Conservation (phyloP, 2,329 filamentous ascomycete species). For the Macroventuria anomochaeta region DNA sequence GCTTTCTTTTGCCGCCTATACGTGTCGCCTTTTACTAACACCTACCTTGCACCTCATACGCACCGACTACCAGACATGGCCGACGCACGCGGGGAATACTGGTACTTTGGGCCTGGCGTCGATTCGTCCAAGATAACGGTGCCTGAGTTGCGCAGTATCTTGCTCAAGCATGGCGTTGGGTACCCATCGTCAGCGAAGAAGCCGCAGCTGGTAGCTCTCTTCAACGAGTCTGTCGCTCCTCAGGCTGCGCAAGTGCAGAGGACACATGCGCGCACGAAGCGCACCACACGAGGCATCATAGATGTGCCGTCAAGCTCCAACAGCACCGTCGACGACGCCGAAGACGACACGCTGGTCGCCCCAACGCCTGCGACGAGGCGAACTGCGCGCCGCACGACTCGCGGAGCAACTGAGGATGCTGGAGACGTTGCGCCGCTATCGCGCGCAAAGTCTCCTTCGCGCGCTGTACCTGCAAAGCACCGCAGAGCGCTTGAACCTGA, state of each 20-base stretch:
- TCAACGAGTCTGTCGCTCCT: slow-evolving; percentile 78
- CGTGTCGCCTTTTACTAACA: neutral
- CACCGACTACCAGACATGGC: slow-evolving; percentile 29
- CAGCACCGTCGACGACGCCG: slow-evolving; percentile 64
- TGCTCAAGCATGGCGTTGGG: slow-evolving; percentile 84
- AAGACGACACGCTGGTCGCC: slow-evolving; percentile 50
- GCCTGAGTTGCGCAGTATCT: slow-evolving; percentile 85
- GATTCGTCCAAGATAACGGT: slow-evolving; percentile 84
- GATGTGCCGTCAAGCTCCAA: slow-evolving; percentile 71
- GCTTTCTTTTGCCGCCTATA: slow-evolving; percentile 1
- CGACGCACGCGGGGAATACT: slow-evolving; percentile 46
- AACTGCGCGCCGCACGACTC: slow-evolving; percentile 45
- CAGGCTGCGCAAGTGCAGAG: slow-evolving; percentile 78
- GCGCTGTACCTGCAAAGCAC: slow-evolving; percentile 53
- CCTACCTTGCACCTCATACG: neutral
- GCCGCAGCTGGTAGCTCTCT: slow-evolving; percentile 81
- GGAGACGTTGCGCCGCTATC: slow-evolving; percentile 22
- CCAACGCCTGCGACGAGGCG: slow-evolving; percentile 50
- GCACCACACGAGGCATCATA: slow-evolving; percentile 85
- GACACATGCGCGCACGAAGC: slow-evolving; percentile 77
- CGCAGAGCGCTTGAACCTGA: slow-evolving; percentile 48
- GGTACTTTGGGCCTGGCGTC: slow-evolving; percentile 84
- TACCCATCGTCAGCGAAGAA: slow-evolving; percentile 95
- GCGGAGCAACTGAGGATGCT: slow-evolving; percentile 52
- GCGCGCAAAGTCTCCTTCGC: slow-evolving; percentile 44